Evolutionary conservation across 306 rosid genomes (phyloP).

Genomic region (Elaeagnus macrophylla): DNA sequence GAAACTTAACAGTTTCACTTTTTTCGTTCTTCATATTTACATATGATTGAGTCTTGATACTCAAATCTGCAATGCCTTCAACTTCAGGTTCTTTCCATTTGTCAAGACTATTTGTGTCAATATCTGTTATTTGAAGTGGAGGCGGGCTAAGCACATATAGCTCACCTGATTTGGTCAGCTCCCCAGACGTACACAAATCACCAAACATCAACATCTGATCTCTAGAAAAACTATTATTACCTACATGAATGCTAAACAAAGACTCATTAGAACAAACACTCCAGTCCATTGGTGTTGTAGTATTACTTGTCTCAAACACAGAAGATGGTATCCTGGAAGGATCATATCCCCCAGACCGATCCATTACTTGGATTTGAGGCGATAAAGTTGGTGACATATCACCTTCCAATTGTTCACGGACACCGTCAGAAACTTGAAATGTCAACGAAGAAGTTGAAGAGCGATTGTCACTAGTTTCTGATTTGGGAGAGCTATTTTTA

Average conservation of each 20-base stretch:
- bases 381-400: conserved; percentile 25
- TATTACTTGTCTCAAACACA: conserved; percentile 35
- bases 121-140: conserved; percentile 18
- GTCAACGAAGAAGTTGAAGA: conserved; percentile 18
- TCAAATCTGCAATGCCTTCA: conserved; percentile 16
- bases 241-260: conserved; percentile 70
- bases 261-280: conserved; percentile 78
- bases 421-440: conserved; percentile 19
- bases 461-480: conserved; percentile 17
- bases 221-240: conserved; percentile 44
- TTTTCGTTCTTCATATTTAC: conserved; percentile 6
- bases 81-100: conserved; percentile 13
- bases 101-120: conserved; percentile 11
- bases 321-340: conserved; percentile 59
- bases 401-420: conserved; percentile 12
- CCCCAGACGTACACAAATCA: conserved; percentile 28
- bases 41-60: conserved; percentile 11
- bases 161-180: conserved; percentile 37
- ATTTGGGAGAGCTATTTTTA: conserved; percentile 20
- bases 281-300: conserved; percentile 53
- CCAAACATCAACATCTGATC: conserved; percentile 21
- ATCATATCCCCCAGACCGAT: conserved; percentile 44
- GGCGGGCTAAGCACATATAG: conserved; percentile 19
- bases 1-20: conserved; percentile 12
- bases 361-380: conserved; percentile 67